Conservation (phyloP, 495 filamentous ascomycete species). For the Podospora bellae-mahoneyi region DNA sequence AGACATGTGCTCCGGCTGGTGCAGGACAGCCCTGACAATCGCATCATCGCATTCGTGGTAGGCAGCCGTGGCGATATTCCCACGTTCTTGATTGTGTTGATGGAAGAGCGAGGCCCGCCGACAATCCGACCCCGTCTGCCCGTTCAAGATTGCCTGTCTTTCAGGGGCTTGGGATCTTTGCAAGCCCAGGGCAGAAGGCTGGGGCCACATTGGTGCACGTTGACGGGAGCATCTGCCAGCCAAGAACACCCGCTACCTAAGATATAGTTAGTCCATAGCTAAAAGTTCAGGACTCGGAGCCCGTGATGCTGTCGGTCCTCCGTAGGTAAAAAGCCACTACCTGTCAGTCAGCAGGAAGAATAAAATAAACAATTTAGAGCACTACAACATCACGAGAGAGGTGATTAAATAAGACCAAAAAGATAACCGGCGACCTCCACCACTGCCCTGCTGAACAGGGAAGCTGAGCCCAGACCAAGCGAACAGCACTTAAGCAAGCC, state of each 20-base stretch:
- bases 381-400: not conserved
- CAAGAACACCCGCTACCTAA: not conserved
- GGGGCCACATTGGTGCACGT: not conserved
- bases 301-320: too few species aligned
- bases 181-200: not conserved
- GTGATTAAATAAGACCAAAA: not conserved
- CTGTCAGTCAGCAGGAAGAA: not conserved
- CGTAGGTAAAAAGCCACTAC: not conserved
- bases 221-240: not conserved
- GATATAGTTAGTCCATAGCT: not conserved
- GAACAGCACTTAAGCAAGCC: constrained; percentile 24
- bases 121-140: not conserved
- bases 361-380: not conserved
- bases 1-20: not conserved
- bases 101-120: not conserved
- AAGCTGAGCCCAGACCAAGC: constrained; percentile 28
- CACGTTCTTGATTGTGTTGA: not conserved
- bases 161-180: not conserved
- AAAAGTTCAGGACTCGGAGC: not conserved
- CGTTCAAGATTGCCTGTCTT: not conserved
- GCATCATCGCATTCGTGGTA: not conserved
- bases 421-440: not conserved
- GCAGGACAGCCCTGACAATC: not conserved
- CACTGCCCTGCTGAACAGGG: not conserved
- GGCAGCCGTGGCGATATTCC: not conserved